Base-by-base conservation (phyloP, 2,329 filamentous ascomycete genomes). In the Scedosporium aurantiacum region DNA sequence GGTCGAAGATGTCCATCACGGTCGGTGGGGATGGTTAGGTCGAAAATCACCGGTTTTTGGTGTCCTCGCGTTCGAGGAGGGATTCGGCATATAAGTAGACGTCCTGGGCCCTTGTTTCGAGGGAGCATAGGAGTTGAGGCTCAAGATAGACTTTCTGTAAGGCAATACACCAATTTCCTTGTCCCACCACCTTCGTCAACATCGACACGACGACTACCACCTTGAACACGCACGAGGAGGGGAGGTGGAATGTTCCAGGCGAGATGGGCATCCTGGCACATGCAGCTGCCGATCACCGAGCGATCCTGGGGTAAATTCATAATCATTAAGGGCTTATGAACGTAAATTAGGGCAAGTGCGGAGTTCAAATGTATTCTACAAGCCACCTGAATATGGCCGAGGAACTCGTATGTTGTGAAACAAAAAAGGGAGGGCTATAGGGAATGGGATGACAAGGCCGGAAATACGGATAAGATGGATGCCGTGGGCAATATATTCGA, bases 261-360 rank as follows among this genome's bases (percentile, higher is more conserved):
- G 18, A 54, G 50, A 47, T 25, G 50, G 23, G 18, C 50, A 23
- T 54, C 50, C 50, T 54, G 23, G 50, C 23, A 54, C 50, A 2
- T 54, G 50, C 50, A 54, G 50, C 50, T 54, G 50, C 50, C 50
- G 50, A 54, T 28, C 50, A 54, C 50, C 50, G 50, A 54, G 23
- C 18, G 50, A 54, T 54, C 50, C 50, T 54, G 50, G 50, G 50
- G 50, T 54, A 54, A 54, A 54, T 54, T 54, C 18, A 54, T 54
- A 54, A 54, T 54, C 50, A 54, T 54, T 54, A 23, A 23, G 16
- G 50, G 50, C 18, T 54, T 18, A 54, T 54, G 50, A 54, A 27
- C 12, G 23, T 54, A 54, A 25, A 54, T 54, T 54, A 8, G 23
- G 23, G 50, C n/a, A n/a, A 47, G 43, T 18, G 43, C 43, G 43